Conservation (phyloP, 768 basidiomycete species). For the Podaxis carcinomalis region DNA sequence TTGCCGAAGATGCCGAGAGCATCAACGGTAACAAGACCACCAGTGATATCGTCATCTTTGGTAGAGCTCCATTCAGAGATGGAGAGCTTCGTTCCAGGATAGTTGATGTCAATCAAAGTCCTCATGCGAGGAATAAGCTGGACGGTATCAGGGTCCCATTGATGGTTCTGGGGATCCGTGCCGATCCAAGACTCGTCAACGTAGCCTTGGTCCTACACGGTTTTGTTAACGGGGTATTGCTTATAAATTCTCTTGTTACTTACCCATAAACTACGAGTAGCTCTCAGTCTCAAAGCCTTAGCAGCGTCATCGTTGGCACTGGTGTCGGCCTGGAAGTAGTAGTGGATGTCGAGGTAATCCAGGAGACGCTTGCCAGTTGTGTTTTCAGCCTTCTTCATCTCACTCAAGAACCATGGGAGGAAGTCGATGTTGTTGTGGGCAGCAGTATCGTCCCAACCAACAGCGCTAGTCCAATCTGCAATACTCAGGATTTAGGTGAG, state of each 20-base stretch:
- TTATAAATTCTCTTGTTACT: constrained; percentile 4
- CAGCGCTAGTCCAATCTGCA: constrained; percentile 47
- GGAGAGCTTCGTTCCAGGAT: constrained; percentile 55
- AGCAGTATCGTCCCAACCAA: constrained; percentile 44
- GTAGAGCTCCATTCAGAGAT: constrained; percentile 49
- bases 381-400: constrained; percentile 39
- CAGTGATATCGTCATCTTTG: constrained; percentile 46
- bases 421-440: constrained; percentile 52
- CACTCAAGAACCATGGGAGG: constrained; percentile 49
- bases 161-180: constrained; percentile 36
- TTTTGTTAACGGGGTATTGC: neutral
- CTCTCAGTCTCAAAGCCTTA: constrained; percentile 44
- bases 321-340: constrained; percentile 50
- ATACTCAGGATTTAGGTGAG: neutral
- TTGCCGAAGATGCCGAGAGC: constrained; percentile 47
- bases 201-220: constrained; percentile 37
- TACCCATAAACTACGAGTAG: constrained; percentile 50
- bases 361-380: constrained; percentile 37
- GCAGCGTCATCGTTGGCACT: constrained; percentile 49
- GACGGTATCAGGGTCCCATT: constrained; percentile 41
- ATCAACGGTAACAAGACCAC: constrained; percentile 50
- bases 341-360: constrained; percentile 56
- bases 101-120: constrained; percentile 41
- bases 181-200: constrained; percentile 55
- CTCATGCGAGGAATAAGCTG: constrained; percentile 47